Percentiles rank a stretch among this genome's conserved stretches.
Conservation (phyloP, 139 green algal genomes). For the Chlamydomonas asymmetrica region DNA sequence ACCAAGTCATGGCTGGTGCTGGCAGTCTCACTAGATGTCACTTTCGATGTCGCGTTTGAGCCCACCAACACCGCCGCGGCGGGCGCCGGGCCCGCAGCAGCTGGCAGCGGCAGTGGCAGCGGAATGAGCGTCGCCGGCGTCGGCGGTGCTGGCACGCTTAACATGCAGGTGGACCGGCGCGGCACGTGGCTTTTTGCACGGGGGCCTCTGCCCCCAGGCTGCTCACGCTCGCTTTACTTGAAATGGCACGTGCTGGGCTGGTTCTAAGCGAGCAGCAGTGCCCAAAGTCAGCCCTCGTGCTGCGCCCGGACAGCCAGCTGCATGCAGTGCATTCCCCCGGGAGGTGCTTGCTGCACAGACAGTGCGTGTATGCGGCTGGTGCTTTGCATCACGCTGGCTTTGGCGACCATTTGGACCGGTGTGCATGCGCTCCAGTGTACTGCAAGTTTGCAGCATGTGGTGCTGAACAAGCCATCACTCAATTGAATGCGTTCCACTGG, state of each 20-base stretch:
- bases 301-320: too few species aligned
- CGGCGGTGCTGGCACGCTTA: too few species aligned
- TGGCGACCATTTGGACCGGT: background rate
- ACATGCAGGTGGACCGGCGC: background rate
- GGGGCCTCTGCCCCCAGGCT: slow-evolving; percentile 19
- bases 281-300: too few species aligned
- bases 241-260: slow-evolving; percentile 9
- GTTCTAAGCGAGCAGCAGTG: too few species aligned
- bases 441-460: background rate
- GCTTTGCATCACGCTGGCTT: background rate
- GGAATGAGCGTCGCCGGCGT: background rate
- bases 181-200: slow-evolving; percentile 25
- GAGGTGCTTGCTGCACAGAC: background rate
- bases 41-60: background rate
- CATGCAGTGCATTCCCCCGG: too few species aligned
- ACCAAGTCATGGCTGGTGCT: slow-evolving; percentile 18
- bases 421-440: background rate
- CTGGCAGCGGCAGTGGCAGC: background rate
- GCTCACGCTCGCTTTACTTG: background rate
- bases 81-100: background rate
- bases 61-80: background rate
- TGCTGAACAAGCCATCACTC: too few species aligned
- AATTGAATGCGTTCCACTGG: too few species aligned
- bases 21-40: background rate
- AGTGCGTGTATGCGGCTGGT: background rate